These are phyloP conservation scores for Marasmius sp. DNA, from an alignment of 1,284 basidiomycete species.

Conservation along the genomic window DNA sequence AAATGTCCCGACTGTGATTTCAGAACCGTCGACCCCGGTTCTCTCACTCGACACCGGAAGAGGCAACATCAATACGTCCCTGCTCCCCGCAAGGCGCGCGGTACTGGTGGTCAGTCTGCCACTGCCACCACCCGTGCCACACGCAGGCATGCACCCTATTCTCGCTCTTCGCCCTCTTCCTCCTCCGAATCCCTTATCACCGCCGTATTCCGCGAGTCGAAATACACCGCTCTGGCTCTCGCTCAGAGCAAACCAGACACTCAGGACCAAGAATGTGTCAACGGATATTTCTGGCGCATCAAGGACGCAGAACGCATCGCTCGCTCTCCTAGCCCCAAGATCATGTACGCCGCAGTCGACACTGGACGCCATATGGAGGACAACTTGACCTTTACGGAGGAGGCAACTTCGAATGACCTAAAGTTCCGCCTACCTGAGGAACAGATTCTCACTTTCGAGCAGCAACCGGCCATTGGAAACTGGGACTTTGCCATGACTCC, in stretches of 20 bases:
- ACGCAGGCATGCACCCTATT: background rate
- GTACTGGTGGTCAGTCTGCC: background rate
- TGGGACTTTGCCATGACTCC: no score
- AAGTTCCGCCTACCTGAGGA: no score
- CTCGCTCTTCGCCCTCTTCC: background rate
- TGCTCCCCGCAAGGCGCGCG: background rate
- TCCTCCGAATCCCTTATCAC: background rate
- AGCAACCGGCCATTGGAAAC: no score
- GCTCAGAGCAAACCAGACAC: background rate
- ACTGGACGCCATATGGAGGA: background rate
- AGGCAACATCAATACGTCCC: constrained; percentile 9
- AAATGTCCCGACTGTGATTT: constrained; percentile 8
- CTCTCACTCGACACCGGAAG: constrained; percentile 10
- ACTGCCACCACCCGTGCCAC: background rate
- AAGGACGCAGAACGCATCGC: background rate
- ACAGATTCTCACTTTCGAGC: no score
- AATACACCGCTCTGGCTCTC: background rate
- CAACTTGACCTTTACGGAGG: background rate
- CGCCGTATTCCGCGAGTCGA: background rate
- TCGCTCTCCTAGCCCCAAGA: background rate
- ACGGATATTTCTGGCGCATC: background rate
- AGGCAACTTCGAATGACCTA: no score
- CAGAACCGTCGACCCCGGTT: constrained; percentile 7
- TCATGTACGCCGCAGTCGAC: background rate
- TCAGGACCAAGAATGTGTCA: background rate